Percentiles rank a stretch among this genome's conserved stretches.
phyloP scores from a whole-genome alignment of 306 rosid species.

The Lablab purpureus region DNA sequence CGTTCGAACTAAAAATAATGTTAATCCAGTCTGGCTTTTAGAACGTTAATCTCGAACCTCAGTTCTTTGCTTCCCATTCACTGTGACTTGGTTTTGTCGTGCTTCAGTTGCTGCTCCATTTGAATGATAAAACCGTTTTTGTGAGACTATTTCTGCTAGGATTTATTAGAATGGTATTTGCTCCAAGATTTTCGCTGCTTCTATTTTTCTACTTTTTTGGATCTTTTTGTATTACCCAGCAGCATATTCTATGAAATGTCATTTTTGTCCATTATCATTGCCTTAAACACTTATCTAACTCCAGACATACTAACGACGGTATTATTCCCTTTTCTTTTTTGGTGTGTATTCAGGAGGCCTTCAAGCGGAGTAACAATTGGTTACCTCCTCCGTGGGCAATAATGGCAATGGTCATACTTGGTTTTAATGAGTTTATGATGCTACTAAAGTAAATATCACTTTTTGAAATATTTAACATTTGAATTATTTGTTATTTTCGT shows the following conservation, averaged over 20 bases:
- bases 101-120: slow-evolving; percentile 8
- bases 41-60: not conserved
- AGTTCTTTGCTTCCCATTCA: slow-evolving; percentile 16
- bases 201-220: not conserved
- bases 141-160: slow-evolving; percentile 17
- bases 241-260: slow-evolving; percentile 15
- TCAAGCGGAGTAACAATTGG: slow-evolving; percentile 82
- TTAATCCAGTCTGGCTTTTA: not conserved
- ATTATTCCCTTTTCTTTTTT: slow-evolving; percentile 1
- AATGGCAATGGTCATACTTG: slow-evolving; percentile 74
- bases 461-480: slow-evolving; percentile 7
- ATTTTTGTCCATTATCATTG: slow-evolving; percentile 13
- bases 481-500: not conserved
- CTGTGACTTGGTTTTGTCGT: slow-evolving; percentile 2
- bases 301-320: slow-evolving; percentile 14
- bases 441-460: slow-evolving; percentile 72
- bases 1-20: not conserved
- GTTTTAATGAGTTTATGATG: slow-evolving; percentile 82
- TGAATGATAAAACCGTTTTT: slow-evolving; percentile 15
- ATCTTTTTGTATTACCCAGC: not conserved
- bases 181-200: not conserved
- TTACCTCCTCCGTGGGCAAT: slow-evolving; percentile 97
- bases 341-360: slow-evolving; percentile 76
- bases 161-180: slow-evolving; percentile 13
- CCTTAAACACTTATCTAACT: slow-evolving; percentile 12